phyloP scores from a whole-genome alignment of 2,329 filamentous ascomycete species.

The Aureobasidium vineae region DNA sequence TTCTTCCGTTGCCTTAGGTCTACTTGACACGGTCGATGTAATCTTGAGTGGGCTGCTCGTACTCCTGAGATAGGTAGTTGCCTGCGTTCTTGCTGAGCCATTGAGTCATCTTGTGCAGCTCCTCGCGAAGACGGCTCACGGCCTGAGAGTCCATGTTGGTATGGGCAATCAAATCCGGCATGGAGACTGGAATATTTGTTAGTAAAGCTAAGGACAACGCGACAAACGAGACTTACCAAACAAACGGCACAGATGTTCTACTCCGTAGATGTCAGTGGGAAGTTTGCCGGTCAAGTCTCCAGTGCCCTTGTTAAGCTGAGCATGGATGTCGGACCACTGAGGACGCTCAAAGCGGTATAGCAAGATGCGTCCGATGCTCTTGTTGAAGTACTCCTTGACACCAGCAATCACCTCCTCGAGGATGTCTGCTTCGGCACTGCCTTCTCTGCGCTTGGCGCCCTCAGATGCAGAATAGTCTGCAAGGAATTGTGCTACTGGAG shows the following conservation, averaged over 20 bases:
- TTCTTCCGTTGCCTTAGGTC: neutral
- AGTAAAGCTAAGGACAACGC: neutral
- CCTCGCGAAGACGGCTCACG: constrained; percentile 81
- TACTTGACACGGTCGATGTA: constrained; percentile 57
- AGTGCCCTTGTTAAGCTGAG: constrained; percentile 61
- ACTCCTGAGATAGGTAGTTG: constrained; percentile 74
- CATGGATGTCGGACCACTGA: constrained; percentile 77
- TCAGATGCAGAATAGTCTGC: constrained; percentile 78
- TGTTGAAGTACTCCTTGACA: constrained; percentile 91
- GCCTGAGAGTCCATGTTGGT: constrained; percentile 97
- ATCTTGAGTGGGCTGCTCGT: constrained; percentile 68
- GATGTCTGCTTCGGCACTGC: constrained; percentile 74
- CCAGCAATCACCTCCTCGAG: constrained; percentile 86
- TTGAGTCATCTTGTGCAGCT: constrained; percentile 78
- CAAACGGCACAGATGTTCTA: constrained; percentile 84
- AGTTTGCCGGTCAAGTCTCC: constrained; percentile 67
- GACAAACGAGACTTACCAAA: constrained; percentile 62
- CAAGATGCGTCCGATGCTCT: constrained; percentile 79
- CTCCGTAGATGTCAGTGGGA: constrained; percentile 81
- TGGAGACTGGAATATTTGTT: constrained; percentile 47
- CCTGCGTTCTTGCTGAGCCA: constrained; percentile 79
- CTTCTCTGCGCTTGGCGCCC: constrained; percentile 61
- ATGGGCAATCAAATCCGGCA: constrained; percentile 91
- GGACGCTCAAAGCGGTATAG: constrained; percentile 92
- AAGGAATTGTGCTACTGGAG: constrained; percentile 74